Evolutionary conservation across 768 basidiomycete species (phyloP).

Genomic region (Pluteus cervinus): DNA sequence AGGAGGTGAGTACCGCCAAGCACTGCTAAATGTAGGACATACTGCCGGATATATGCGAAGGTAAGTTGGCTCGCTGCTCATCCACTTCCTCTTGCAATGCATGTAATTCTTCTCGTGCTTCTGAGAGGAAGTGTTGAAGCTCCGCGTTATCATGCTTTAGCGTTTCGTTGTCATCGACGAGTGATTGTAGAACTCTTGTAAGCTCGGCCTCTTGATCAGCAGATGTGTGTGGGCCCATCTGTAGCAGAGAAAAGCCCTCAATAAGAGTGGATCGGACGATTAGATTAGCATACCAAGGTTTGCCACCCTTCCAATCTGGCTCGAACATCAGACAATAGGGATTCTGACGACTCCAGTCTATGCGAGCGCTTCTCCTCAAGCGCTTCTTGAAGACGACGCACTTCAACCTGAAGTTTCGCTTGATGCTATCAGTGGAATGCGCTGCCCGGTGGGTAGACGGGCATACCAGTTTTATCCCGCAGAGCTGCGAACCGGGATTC

Average conservation of each 20-base stretch:
- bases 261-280: too few relatives aligned
- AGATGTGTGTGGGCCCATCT: not conserved
- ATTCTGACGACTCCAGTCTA: conserved; percentile 61
- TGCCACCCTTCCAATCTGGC: conserved; percentile 57
- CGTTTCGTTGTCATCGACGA: conserved; percentile 81
- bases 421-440: conserved; percentile 4
- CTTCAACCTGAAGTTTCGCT: conserved; percentile 71
- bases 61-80: conserved; percentile 53
- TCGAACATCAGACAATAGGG: conserved; percentile 60
- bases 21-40: too few relatives aligned
- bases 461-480: conserved; percentile 61
- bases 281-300: too few relatives aligned
- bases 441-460: not conserved
- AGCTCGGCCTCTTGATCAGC: conserved; percentile 52
- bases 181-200: conserved; percentile 67
- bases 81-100: conserved; percentile 68
- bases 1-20: too few relatives aligned
- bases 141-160: conserved; percentile 80
- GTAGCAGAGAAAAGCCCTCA: too few relatives aligned
- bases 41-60: too few relatives aligned
- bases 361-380: conserved; percentile 56
- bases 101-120: conserved; percentile 73
- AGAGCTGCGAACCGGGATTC: conserved; percentile 61
- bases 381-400: conserved; percentile 55
- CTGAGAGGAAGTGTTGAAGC: conserved; percentile 64